Evolutionary conservation across 2,329 filamentous ascomycete species (phyloP).

Genomic region (Alternaria gansuensis): DNA sequence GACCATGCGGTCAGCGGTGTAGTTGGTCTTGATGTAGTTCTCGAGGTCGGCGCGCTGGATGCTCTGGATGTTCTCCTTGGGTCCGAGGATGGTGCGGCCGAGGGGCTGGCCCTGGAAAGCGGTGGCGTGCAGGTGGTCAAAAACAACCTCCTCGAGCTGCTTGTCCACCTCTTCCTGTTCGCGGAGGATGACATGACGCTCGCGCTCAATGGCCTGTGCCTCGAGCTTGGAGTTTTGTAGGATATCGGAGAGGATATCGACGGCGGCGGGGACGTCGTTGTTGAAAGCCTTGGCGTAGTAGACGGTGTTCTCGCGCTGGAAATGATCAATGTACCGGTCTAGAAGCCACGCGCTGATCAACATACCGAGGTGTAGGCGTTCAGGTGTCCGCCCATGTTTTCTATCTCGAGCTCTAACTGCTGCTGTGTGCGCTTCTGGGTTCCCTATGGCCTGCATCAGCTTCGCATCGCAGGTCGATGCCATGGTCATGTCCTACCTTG

Average conservation of each 20-base stretch:
- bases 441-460: constrained; percentile 66
- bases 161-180: constrained; percentile 99
- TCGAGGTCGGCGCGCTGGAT: constrained; percentile 90
- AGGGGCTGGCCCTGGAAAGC: constrained; percentile 96
- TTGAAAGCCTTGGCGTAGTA: constrained; percentile 99
- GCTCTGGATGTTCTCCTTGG: constrained; percentile 96
- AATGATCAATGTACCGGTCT: constrained; percentile 51
- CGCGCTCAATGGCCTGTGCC: constrained; percentile 88
- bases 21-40: constrained; percentile 99
- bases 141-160: constrained; percentile 99
- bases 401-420: constrained; percentile 98
- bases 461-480: constrained; percentile 16
- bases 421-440: constrained; percentile 94
- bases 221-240: constrained; percentile 99
- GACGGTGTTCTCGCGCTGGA: constrained; percentile 93
- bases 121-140: constrained; percentile 98
- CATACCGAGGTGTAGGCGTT: constrained; percentile 99
- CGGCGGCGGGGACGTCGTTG: constrained; percentile 92
- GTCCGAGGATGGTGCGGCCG: constrained; percentile 96
- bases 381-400: constrained; percentile 99
- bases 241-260: constrained; percentile 98
- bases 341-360: neutral
- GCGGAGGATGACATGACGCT: constrained; percentile 97
- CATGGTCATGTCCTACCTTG: constrained; percentile 72
- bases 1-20: constrained; percentile 99